These are phyloP conservation scores for Pterulicium gracile DNA, from an alignment of 1,284 basidiomycete genomes.

Conservation along the genomic window DNA sequence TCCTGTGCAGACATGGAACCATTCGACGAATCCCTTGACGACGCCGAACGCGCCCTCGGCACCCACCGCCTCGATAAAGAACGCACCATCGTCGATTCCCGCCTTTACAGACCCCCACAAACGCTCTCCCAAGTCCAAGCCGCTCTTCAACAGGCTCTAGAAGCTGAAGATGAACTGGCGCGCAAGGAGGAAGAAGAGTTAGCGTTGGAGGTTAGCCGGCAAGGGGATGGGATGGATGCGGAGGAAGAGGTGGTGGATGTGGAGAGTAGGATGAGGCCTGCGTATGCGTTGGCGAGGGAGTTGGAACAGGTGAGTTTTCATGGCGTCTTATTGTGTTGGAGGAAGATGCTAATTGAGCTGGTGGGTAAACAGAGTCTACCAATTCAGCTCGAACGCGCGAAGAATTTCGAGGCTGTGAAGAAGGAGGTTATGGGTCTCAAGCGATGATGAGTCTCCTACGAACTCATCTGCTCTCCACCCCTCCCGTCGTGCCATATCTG, in stretches of 20 bases:
- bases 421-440: not conserved
- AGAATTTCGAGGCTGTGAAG: not conserved
- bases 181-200: not conserved
- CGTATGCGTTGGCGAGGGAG: not conserved
- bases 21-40: not conserved
- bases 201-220: not conserved
- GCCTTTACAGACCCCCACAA: not conserved
- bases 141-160: not conserved
- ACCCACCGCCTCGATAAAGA: not conserved
- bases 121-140: not conserved
- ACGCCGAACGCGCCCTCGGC: not conserved
- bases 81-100: not conserved
- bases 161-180: not conserved
- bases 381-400: not conserved
- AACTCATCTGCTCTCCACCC: no score
- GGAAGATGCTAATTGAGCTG: no score
- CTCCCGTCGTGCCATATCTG: no score
- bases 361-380: constrained; percentile 1
- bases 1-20: not conserved
- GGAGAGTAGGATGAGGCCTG: not conserved
- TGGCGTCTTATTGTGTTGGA: no score
- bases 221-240: not conserved
- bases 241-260: not conserved
- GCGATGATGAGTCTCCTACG: no score
- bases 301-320: not conserved